A percentile compares a stretch with the other conserved stretches of the same genome.
These are phyloP conservation scores for Parachaetomium inaequale DNA, from an alignment of 495 filamentous ascomycete genomes.

Conservation along the genomic window DNA sequence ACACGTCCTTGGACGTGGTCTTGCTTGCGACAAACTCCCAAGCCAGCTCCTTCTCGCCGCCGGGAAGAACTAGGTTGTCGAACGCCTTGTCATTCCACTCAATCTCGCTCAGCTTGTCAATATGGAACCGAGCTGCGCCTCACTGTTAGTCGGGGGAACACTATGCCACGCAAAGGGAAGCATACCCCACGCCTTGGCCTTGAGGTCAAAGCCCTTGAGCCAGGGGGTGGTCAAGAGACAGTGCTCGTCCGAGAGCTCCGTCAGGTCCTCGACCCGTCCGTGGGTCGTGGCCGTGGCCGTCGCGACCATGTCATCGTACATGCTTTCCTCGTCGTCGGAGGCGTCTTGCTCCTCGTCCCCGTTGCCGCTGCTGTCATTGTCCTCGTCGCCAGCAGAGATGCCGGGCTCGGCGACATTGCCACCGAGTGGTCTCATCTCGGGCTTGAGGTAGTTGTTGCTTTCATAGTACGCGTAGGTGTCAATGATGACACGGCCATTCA, in stretches of 20 bases:
- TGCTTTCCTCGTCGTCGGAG: no score
- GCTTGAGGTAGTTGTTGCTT: conserved; percentile 13
- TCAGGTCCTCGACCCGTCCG: conserved; percentile 18
- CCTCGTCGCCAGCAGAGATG: not conserved
- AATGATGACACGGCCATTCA: conserved; percentile 22
- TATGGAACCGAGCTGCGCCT: not conserved
- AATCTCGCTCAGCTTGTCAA: no score
- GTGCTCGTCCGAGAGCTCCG: conserved; percentile 33
- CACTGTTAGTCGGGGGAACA: not conserved
- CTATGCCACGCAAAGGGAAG: no score
- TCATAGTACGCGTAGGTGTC: conserved; percentile 26
- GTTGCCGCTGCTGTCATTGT: not conserved
- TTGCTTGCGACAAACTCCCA: conserved; percentile 43
- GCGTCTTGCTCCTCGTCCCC: not conserved
- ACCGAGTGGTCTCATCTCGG: conserved; percentile 9
- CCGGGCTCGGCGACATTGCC: not conserved
- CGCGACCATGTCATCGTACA: not conserved
- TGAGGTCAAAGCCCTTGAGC: conserved; percentile 37
- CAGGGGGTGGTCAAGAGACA: conserved; percentile 35
- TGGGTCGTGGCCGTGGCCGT: not conserved
- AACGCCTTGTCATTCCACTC: no score
- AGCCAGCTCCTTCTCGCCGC: conserved; percentile 47
- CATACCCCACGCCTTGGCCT: conserved; percentile 34
- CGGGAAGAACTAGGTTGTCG: conserved; percentile 45
- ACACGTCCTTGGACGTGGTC: conserved; percentile 41